Conservation (phyloP, 1,139 yeast species). For the Protomyces gravidus region DNA sequence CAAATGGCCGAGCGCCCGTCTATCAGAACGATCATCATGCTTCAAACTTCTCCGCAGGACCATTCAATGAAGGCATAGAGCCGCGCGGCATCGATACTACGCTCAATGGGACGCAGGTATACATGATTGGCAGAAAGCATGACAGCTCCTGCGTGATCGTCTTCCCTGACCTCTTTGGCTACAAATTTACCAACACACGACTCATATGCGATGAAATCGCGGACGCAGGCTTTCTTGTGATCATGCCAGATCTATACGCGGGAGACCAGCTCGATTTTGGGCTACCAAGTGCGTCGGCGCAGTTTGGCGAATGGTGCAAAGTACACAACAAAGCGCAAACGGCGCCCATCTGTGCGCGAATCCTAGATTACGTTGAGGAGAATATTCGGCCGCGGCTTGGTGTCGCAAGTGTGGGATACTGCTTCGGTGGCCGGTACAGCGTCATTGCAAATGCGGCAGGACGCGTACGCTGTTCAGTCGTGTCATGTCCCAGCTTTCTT, state of each 20-base stretch:
- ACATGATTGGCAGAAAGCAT: slow-evolving; percentile 29
- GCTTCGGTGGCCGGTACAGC: slow-evolving; percentile 35
- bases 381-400: slow-evolving; percentile 31
- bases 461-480: slow-evolving; percentile 27
- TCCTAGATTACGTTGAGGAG: slow-evolving; percentile 32
- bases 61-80: slow-evolving; percentile 27
- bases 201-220: slow-evolving; percentile 33
- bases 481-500: slow-evolving; percentile 24
- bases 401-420: slow-evolving; percentile 33
- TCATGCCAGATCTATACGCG: slow-evolving; percentile 32
- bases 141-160: slow-evolving; percentile 29
- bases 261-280: slow-evolving; percentile 26
- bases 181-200: slow-evolving; percentile 31
- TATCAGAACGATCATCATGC: not conserved
- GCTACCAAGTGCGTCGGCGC: slow-evolving; percentile 16
- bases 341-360: slow-evolving; percentile 31
- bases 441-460: slow-evolving; percentile 30
- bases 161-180: slow-evolving; percentile 33
- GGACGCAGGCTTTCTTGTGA: slow-evolving; percentile 27
- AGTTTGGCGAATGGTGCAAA: slow-evolving; percentile 30
- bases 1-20: not conserved
- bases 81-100: slow-evolving; percentile 30
- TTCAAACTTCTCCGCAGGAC: slow-evolving; percentile 29
- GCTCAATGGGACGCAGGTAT: slow-evolving; percentile 27
- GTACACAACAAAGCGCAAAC: slow-evolving; percentile 31